Conservation (phyloP, 306 rosid genomes). For the Malus domestica region DNA sequence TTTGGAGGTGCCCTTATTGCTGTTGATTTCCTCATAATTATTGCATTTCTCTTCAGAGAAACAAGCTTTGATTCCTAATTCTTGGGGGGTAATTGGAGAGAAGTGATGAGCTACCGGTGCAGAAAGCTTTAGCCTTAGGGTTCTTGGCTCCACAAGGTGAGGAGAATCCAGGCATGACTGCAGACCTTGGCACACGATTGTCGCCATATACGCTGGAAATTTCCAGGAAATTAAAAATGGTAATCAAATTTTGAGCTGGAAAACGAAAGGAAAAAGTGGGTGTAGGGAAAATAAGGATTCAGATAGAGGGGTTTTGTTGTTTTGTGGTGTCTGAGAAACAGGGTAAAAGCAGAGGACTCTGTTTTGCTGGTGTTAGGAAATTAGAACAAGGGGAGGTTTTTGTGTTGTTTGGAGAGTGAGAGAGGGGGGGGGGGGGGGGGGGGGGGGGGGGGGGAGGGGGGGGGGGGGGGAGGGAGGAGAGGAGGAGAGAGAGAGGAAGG, state of each 20-base stretch:
- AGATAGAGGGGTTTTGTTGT: background rate
- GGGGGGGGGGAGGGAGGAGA: background rate
- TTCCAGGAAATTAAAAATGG: background rate
- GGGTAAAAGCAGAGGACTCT: constrained; percentile 13
- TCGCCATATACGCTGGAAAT: constrained; percentile 42
- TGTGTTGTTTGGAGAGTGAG: constrained; percentile 4
- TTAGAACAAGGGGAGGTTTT: background rate
- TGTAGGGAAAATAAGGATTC: constrained; percentile 4
- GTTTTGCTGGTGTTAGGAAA: background rate
- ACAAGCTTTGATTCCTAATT: constrained; percentile 33
- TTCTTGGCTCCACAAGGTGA: constrained; percentile 49
- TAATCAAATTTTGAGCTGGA: background rate
- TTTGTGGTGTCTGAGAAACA: background rate
- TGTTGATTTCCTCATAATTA: background rate
- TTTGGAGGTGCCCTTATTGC: constrained; percentile 3
- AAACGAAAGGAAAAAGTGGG: background rate
- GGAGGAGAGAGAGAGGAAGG: too few species aligned
- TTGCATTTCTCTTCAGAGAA: constrained; percentile 18
- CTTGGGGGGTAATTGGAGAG: constrained; percentile 30
- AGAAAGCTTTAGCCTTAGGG: constrained; percentile 46
- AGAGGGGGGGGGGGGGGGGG: background rate
- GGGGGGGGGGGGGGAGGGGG: background rate
- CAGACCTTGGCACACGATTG: constrained; percentile 53
- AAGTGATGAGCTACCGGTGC: constrained; percentile 26
- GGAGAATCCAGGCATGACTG: constrained; percentile 65